Evolutionary conservation across 768 basidiomycete species (phyloP), one percentile per base, ranked within the genome.

Genomic region (Boletus bicolor): DNA sequence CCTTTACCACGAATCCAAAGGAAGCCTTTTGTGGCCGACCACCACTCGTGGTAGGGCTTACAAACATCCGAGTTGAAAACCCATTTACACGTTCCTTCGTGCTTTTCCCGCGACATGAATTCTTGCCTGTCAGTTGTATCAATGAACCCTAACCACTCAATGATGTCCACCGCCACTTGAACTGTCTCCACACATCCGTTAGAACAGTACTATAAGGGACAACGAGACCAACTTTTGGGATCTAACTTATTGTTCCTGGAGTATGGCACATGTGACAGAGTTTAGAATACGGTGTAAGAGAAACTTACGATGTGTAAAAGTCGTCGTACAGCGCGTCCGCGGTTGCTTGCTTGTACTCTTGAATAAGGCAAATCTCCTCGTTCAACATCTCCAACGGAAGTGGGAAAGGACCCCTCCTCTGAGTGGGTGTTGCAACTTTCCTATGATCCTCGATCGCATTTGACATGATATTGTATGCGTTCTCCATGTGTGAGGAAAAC

Each of bases 1-100:
- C 66, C 57, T 64, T 58, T 62, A 19, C 66, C 67, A 36, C 59
- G 43, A 49, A 68, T 64, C 66, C 67, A 68, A 36, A 69, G 56
- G 15, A 68, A 67, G 3, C 67, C 64, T 34, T 59, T 47, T 21
- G 50, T 58, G 2, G 60, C 49, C 26, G 46, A 56, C 54, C 58
- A 37, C 66, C 67, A 67, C 8, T 60, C 58, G 19, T 60, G 51
- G 26, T 64, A 69, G 12, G 39, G 35, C 28, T 39, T 49, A 42
- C 65, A 68, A 21, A 60, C 9, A 42, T 67, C 52, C 24, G 28
- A 39, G 17, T 64, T 54, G 39, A 67, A 62, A 19, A 68, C 38
- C 68, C 67, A 68, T 19, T 53, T 48, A 32, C 65, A 69, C 5
- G 67, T 69, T 38, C 57, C 65, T 49, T 62, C 54, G 7, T 64